phyloP scores from a whole-genome alignment of 805 yeast genomes.

The Sugiyamaella smithiae region DNA sequence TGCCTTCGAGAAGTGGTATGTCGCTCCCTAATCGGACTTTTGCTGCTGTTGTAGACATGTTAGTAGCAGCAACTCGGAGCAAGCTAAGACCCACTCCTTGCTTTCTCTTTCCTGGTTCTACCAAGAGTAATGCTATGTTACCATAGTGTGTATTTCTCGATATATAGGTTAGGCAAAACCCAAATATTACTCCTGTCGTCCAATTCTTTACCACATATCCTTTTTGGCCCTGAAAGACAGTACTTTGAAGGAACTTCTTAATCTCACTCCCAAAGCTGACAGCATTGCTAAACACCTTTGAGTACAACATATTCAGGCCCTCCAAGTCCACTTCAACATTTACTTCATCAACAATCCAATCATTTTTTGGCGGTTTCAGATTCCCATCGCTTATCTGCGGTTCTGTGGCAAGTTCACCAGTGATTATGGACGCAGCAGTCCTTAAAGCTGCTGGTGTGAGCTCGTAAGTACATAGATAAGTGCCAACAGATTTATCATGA shows the following conservation, averaged over 20 bases:
- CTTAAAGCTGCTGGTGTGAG: conserved; percentile 53
- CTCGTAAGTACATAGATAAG: conserved; percentile 60
- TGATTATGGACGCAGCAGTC: conserved; percentile 47
- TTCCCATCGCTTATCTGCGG: conserved; percentile 56
- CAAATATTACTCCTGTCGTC: background rate
- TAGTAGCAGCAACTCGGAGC: background rate
- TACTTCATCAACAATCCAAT: conserved; percentile 58
- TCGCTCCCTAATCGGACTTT: background rate
- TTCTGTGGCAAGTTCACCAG: conserved; percentile 50
- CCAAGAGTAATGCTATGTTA: background rate
- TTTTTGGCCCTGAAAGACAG: background rate
- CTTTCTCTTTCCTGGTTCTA: background rate
- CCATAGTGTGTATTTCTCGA: background rate
- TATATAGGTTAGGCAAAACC: background rate
- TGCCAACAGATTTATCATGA: conserved; percentile 50
- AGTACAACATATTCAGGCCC: conserved; percentile 40
- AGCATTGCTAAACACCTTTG: background rate
- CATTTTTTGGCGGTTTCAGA: conserved; percentile 15
- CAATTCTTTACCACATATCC: conserved; percentile 1
- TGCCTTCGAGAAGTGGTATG: background rate
- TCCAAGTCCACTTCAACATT: conserved; percentile 50
- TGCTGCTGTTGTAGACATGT: background rate
- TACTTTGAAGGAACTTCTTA: background rate
- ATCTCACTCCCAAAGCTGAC: background rate
- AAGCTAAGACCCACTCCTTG: background rate